Evolutionary conservation across 129 eudicot species (phyloP), one percentile per base, ranked within the genome.

Genomic region (Erigeron canadensis): DNA sequence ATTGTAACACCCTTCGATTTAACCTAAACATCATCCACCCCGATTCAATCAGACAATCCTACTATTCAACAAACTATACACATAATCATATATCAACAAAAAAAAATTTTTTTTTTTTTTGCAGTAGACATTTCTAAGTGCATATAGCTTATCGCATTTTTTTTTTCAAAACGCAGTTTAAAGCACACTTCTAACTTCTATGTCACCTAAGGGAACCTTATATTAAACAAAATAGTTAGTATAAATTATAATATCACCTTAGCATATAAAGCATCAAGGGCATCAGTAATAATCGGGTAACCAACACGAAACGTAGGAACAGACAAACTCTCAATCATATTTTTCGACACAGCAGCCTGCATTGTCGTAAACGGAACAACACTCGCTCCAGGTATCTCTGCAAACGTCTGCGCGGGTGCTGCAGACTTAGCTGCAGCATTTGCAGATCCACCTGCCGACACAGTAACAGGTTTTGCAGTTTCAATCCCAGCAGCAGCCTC

Each of bases 231-330:
- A 1, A 28, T 3, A 1, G 0, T 28, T 28, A 28, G 1, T 28
- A 28, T 50, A 50, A n/a, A n/a, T 0, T 21, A 6, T 9, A 66
- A 39, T 66, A 44, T 77, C 55, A 91, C 97, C 97, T 91, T 89
- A 77, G 76, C 82, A 59, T 92, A 92, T 7, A 92, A 82, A 56
- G 91, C 91, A 80, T 92, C 98, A 46, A 92, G 95, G 1, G 96
- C 96, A 28, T 89, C 84, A 1, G 98, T 92, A 6, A 77, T 40
- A 19, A 92, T 78, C 3, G 98, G 98, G 64, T 92, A 92, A 59
- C 98, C 96, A 64, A 92, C 95, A 2, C 96, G 83, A 42, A 92
- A 92, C 4, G 96, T 89, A 0, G 98, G 98, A 67, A 92, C 96
- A 8, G 86, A 81, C 12, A 93, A 81, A 75, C 98, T 92, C 90